Conservation (phyloP, 2,329 filamentous ascomycete species). For the Grosmannia serpens region DNA sequence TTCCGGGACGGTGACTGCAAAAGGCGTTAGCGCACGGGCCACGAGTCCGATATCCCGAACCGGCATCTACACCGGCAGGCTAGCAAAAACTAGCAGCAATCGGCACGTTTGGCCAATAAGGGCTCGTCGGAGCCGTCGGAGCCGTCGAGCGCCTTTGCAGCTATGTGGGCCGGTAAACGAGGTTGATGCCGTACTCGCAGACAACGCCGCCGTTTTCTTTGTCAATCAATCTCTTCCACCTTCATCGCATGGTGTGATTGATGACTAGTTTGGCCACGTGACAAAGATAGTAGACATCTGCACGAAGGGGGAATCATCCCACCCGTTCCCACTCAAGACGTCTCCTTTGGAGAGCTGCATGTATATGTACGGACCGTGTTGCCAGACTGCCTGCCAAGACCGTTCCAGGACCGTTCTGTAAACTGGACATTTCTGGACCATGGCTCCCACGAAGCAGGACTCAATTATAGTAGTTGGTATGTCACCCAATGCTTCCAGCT, state of each 20-base stretch:
- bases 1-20: neutral
- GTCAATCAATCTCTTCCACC: neutral
- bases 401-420: neutral
- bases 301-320: neutral
- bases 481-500: neutral
- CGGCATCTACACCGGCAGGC: too few species aligned
- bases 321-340: neutral
- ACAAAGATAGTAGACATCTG: neutral
- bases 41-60: neutral
- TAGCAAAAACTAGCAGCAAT: neutral
- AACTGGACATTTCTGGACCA: neutral
- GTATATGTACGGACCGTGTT: neutral
- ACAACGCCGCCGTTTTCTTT: too few species aligned
- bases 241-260: neutral
- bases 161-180: neutral
- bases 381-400: neutral
- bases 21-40: neutral
- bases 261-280: neutral
- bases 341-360: neutral
- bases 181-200: neutral
- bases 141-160: neutral
- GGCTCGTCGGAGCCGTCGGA: neutral
- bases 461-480: neutral
- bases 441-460: neutral
- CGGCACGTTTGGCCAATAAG: neutral